Base-by-base conservation (phyloP, 306 rosid genomes). In the Cucumis hystrix region DNA sequence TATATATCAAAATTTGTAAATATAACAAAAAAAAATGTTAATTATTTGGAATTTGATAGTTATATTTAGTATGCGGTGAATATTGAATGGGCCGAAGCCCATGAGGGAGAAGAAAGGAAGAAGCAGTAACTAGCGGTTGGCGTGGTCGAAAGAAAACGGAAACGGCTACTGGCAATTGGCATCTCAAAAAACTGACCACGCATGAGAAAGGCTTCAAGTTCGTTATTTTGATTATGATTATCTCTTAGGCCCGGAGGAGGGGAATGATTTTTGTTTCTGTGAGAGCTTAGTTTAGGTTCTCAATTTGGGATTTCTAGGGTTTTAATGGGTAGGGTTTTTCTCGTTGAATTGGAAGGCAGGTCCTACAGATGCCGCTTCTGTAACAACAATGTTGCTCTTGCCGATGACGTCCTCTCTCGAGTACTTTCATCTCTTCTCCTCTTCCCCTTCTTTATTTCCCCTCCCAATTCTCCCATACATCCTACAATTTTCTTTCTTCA, bases 291-390 rank as follows among this genome's bases (percentile, higher is more conserved):
- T 51, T 51, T 51, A 55, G 23, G 16, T 21, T 9, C 30, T 47
- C 25, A 49, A 52, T 77, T 77, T 77, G 74, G 75, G 74, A 47
- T 47, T 47, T 47, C 25, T 77, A 51, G 75, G 74, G 75, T 47
- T 62, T 65, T 6, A 33, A 89, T 92, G 98, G 98, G 98, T 54
- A 89, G 97, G 82, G 58, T 90, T 65, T 91, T 88, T 77, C 60
- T 85, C 37, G 83, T 91, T 57, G 94, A 93, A 80, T 88, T 91
- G 84, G 91, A 93, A 15, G 98, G 97, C 77, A 90, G 86, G 79
- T 76, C 83, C 40, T 93, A 79, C 72, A 59, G 93, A 51, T 93
- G 98, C 88, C 80, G 64, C 78, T 79, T 72, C 82, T 91, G 96
- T 56, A 54, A 85, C 2, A 80, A 79, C 85, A 87, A 87, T 75